Conservation (phyloP, 805 yeast species). For the Lipomyces mesembrius region DNA sequence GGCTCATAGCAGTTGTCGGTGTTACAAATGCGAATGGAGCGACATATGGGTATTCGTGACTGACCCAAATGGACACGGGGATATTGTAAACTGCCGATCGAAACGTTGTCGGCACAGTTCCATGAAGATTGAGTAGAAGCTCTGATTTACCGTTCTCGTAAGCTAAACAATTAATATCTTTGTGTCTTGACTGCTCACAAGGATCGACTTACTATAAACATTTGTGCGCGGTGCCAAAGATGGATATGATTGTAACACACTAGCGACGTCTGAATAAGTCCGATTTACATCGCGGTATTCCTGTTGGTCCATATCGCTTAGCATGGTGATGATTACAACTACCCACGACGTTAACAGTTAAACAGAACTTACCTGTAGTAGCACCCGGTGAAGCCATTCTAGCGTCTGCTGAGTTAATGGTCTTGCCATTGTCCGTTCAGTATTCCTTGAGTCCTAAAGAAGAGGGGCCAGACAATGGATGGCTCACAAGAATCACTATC, state of each 20-base stretch:
- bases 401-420: constrained; percentile 52
- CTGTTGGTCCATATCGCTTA: constrained; percentile 7
- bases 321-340: not conserved
- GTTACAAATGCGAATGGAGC: constrained; percentile 71
- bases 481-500: not conserved
- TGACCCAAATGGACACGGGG: constrained; percentile 78
- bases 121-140: constrained; percentile 67
- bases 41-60: constrained; percentile 67
- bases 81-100: constrained; percentile 47
- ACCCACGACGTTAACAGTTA: not conserved
- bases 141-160: constrained; percentile 61
- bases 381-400: constrained; percentile 63
- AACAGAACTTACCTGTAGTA: constrained; percentile 51
- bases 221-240: constrained; percentile 72
- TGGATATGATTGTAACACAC: constrained; percentile 56
- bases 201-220: constrained; percentile 49
- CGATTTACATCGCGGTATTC: constrained; percentile 34
- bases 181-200: not conserved
- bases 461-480: not conserved
- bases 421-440: constrained; percentile 32
- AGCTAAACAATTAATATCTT: constrained; percentile 40
- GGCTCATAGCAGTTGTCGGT: constrained; percentile 54
- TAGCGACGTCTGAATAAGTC: constrained; percentile 63
- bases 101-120: constrained; percentile 53
- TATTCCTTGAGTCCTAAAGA: not conserved